A percentile compares a stretch with the other conserved stretches of the same genome.
These are phyloP conservation scores for Goniomonas avonlea DNA, from an alignment of 78 protist species.

Conservation along the genomic window DNA sequence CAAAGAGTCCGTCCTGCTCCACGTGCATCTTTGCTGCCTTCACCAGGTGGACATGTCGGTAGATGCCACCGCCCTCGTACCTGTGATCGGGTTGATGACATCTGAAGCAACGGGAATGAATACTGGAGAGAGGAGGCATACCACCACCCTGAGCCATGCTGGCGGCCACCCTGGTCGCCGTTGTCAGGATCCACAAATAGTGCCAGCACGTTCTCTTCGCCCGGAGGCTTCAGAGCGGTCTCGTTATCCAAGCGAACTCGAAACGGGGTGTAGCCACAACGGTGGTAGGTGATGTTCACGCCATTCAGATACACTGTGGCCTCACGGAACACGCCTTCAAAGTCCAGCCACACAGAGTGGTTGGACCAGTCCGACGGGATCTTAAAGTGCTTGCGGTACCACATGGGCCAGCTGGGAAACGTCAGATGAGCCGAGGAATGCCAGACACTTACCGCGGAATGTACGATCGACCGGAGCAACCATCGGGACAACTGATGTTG, in stretches of 20 bases:
- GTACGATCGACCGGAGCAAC: not conserved
- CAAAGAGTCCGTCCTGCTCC: conserved; percentile 17
- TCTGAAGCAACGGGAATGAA: too few relatives aligned
- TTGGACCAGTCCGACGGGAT: conserved; percentile 8
- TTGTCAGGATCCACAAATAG: conserved; percentile 6
- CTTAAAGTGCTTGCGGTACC: conserved; percentile 32
- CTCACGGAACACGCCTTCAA: conserved; percentile 17
- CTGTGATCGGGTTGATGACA: too few relatives aligned
- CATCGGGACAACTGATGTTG: not conserved
- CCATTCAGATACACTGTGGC: conserved; percentile 23
- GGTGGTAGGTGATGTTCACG: not conserved
- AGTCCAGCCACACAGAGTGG: not conserved
- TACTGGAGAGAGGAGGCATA: too few relatives aligned
- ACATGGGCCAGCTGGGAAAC: too few relatives aligned
- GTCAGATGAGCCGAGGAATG: too few relatives aligned
- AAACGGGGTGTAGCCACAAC: conserved; percentile 33
- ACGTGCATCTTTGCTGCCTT: not conserved
- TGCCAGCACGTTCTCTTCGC: not conserved
- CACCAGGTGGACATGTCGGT: conserved; percentile 15
- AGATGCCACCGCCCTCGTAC: conserved; percentile 43
- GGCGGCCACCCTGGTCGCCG: conserved; percentile 5
- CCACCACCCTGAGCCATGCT: conserved; percentile 36
- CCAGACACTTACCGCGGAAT: conserved; percentile 11
- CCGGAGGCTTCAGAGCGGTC: not conserved
- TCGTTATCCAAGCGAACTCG: conserved; percentile 28